Base-by-base conservation (phyloP, 1,284 basidiomycete species). In the Cryptococcus floricola region DNA sequence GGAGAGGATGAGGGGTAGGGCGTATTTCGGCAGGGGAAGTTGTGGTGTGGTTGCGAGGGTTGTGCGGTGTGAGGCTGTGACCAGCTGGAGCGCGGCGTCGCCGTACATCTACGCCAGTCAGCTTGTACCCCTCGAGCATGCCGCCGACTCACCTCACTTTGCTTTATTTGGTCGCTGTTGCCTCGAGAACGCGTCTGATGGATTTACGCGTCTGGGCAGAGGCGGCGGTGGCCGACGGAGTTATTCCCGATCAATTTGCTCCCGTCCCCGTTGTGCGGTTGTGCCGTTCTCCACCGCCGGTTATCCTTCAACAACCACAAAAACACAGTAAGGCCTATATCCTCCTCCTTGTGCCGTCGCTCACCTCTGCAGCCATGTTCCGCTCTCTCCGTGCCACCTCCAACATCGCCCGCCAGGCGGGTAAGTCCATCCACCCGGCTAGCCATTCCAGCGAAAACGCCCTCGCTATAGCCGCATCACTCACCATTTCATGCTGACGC, bases 61-160 rank as follows among this genome's bases (percentile, higher is more conserved):
- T 1, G 91, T 89, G 25, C 92, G 83, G 34, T 88, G 85, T 4
- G 91, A 87, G 74, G 95, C 91, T 49, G 84, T 83, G 59, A 96
- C 82, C 55, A 98, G 87, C 74, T 91, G 87, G 5, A 89, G 88
- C 7, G 87, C 90, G 62, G 90, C 85, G 78, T 97, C 93, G 60
- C 81, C 81, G 67, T 83, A 81, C 82, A 83, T 82, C 31, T 34
- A 34, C 10, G 10, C 0, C 10, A 34, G 10, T 34, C 31, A 34
- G 31, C 10, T 10, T 10, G 4, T 8, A 8, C 10, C 31, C 31
- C 31, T 34, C 31, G 6, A 34, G 10, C 31, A 8, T 34, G 6
- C 6, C 5, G 6, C 31, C 31, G 31, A 34, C 31, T 7, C 31
- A 34, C 31, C 1, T 6, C 7, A 10, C n/a, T n/a, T n/a, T n/a